phyloP scores from a whole-genome alignment of 139 green algal genomes.

The Chlorella sp. region DNA sequence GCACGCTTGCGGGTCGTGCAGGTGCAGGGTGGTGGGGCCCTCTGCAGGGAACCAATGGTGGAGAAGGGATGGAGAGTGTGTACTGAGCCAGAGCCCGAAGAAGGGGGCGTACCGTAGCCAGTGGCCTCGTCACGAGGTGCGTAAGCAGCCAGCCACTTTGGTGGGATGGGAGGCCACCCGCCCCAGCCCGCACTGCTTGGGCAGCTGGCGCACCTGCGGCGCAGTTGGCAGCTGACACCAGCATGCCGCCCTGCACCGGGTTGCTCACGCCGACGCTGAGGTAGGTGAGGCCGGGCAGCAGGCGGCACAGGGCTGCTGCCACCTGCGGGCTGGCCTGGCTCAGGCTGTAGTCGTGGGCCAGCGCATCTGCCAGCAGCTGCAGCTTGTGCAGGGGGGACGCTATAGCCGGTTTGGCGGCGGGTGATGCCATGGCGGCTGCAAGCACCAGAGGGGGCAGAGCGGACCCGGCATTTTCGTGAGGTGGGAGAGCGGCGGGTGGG shows the following conservation, averaged over 20 bases:
- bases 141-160: neutral
- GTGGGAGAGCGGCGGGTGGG: neutral
- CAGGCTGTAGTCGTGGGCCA: constrained; percentile 11
- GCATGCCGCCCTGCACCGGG: neutral
- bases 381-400: neutral
- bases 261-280: constrained; percentile 23
- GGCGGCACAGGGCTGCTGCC: neutral
- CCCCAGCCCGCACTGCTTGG: neutral
- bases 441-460: too few relatives aligned
- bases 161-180: too few relatives aligned
- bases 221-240: constrained; percentile 8
- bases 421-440: neutral
- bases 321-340: constrained; percentile 6
- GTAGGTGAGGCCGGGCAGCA: constrained; percentile 8
- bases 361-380: constrained; percentile 20
- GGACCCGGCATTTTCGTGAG: neutral
- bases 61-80: neutral
- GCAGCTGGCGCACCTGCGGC: neutral
- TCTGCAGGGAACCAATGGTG: neutral
- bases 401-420: neutral
- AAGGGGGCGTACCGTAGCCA: neutral
- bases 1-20: constrained; percentile 16
- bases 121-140: too few relatives aligned
- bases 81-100: too few relatives aligned
- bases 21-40: constrained; percentile 30